Evolutionary conservation across 2,329 filamentous ascomycete species (phyloP).

Genomic region (Penicillium sp.): DNA sequence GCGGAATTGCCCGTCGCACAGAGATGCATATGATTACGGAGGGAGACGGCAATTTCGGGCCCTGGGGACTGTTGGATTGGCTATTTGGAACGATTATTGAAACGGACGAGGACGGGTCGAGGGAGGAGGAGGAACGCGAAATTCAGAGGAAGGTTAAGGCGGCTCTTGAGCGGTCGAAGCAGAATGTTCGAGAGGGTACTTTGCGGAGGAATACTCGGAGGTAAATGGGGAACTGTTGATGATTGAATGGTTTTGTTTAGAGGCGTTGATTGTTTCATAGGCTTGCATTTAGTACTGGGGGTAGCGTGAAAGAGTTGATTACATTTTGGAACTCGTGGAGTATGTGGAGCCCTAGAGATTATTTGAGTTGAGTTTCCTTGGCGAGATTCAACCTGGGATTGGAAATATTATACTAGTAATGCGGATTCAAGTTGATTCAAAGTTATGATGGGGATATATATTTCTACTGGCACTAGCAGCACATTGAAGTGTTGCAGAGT

Average conservation of each 20-base stretch:
- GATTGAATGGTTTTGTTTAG: neutral
- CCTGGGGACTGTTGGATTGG: conserved; percentile 53
- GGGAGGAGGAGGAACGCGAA: conserved; percentile 42
- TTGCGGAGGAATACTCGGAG: conserved; percentile 14
- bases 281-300: too few species aligned
- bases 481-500: too few species aligned
- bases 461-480: too few species aligned
- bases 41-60: conserved; percentile 51
- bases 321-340: too few species aligned
- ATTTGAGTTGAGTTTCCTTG: too few species aligned
- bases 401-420: too few species aligned
- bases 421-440: too few species aligned
- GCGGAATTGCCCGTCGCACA: conserved; percentile 61
- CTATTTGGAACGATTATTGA: conserved; percentile 46
- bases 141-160: conserved; percentile 37
- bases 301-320: too few species aligned
- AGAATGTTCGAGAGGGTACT: conserved; percentile 29
- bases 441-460: too few species aligned
- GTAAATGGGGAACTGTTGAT: neutral
- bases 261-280: too few species aligned
- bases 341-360: too few species aligned
- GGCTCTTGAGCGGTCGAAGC: conserved; percentile 36
- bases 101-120: conserved; percentile 54
- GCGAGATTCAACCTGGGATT: too few species aligned
- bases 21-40: conserved; percentile 59